Evolutionary conservation across 148 eudicot genomes (phyloP).

Genomic region (Cornus suecica): DNA sequence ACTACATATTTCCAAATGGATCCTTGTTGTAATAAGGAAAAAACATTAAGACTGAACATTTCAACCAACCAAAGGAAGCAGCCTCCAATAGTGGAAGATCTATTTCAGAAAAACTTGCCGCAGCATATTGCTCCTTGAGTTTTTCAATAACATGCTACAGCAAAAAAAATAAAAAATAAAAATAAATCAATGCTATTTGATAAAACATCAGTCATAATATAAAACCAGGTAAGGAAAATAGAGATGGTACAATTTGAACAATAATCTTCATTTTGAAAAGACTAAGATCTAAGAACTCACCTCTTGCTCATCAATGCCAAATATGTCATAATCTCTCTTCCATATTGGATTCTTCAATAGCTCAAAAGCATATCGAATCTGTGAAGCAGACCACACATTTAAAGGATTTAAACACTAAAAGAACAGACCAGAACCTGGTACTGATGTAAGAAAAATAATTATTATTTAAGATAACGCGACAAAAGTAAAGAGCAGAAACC

Average conservation of each 20-base stretch:
- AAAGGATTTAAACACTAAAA: not conserved
- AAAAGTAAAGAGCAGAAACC: not conserved
- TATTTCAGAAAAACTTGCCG: slow-evolving; percentile 41
- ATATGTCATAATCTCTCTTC: slow-evolving; percentile 89
- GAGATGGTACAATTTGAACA: not conserved
- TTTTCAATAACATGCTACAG: slow-evolving; percentile 65
- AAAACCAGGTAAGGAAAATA: not conserved
- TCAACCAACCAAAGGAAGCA: slow-evolving; percentile 51
- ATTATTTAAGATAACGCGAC: not conserved
- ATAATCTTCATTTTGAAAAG: not conserved
- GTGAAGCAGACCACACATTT: slow-evolving; percentile 20
- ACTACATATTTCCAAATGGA: not conserved
- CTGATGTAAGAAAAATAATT: slow-evolving; percentile 1
- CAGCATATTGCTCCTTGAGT: slow-evolving; percentile 37
- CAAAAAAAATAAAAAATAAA: too few species aligned
- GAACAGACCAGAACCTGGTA: not conserved
- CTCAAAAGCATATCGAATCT: slow-evolving; percentile 91
- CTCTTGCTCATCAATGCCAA: slow-evolving; percentile 63
- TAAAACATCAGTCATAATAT: not conserved
- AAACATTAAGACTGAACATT: not conserved
- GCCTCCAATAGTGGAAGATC: slow-evolving; percentile 55
- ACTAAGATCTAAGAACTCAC: slow-evolving; percentile 41
- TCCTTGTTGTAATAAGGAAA: not conserved
- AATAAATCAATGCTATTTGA: not conserved
- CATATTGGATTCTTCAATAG: slow-evolving; percentile 63